Conservation (phyloP, 441 rosid species). For the Euphorbia neoarborescens region DNA sequence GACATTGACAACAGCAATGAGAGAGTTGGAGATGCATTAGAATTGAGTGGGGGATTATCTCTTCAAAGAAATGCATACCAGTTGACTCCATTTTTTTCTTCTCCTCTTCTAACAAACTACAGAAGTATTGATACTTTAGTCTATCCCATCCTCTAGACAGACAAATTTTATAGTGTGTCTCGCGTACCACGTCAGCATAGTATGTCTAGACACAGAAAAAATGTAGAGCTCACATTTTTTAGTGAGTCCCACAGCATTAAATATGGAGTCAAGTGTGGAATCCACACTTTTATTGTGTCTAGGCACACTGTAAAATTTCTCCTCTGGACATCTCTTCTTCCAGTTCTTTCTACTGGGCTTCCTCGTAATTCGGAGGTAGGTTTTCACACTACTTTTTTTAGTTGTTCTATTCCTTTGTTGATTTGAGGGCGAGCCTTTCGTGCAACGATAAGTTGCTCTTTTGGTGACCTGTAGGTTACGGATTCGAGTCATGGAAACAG, state of each 20-base stretch:
- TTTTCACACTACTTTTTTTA: constrained; percentile 13
- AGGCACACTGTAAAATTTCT: too few species aligned
- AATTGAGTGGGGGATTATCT: constrained; percentile 51
- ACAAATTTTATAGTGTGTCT: too few species aligned
- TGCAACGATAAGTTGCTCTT: too few species aligned
- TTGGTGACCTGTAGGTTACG: too few species aligned
- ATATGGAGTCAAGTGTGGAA: too few species aligned
- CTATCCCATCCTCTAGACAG: constrained; percentile 83
- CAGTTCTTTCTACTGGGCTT: constrained; percentile 60
- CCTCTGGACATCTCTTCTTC: constrained; percentile 75
- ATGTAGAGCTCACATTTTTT: too few species aligned
- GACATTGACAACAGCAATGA: constrained; percentile 33
- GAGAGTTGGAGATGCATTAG: constrained; percentile 49
- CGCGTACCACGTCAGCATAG: too few species aligned
- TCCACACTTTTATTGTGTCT: too few species aligned
- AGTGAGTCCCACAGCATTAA: too few species aligned
- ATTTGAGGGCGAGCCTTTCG: too few species aligned
- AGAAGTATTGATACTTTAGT: constrained; percentile 54
- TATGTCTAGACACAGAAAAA: too few species aligned
- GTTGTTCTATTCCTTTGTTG: background rate
- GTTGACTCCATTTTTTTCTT: constrained; percentile 66
- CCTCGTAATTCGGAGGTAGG: constrained; percentile 66
- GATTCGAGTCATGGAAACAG: too few species aligned
- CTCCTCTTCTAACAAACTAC: constrained; percentile 78
- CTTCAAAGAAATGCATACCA: constrained; percentile 69